A percentile compares a stretch with the other conserved stretches of the same genome.
Conservation (phyloP, 2,329 filamentous ascomycete species). For the Aspergillus carbonarius region DNA sequence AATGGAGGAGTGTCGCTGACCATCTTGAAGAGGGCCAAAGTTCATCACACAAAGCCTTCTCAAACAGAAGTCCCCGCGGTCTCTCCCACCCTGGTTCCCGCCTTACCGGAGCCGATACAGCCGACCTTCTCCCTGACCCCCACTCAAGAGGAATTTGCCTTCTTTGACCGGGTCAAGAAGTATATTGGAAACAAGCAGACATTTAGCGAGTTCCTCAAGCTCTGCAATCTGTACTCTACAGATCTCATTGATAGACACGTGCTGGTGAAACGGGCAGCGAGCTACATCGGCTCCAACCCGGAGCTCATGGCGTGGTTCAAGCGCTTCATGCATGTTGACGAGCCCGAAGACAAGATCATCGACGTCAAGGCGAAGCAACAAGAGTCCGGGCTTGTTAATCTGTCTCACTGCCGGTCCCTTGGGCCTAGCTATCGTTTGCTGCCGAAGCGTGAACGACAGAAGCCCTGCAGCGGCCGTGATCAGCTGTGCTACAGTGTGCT, state of each 20-base stretch:
- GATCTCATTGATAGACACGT: conserved; percentile 86
- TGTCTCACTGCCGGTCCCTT: conserved; percentile 93
- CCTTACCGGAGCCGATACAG: conserved; percentile 81
- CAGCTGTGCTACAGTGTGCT: conserved; percentile 90
- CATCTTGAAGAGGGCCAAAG: conserved; percentile 66
- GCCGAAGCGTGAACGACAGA: conserved; percentile 85
- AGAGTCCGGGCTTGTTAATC: conserved; percentile 75
- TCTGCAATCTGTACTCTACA: conserved; percentile 92
- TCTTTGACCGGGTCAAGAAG: conserved; percentile 97
- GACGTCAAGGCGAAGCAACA: conserved; percentile 70
- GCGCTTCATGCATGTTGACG: conserved; percentile 71
- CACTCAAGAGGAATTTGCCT: conserved; percentile 79
- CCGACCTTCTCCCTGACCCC: conserved; percentile 72
- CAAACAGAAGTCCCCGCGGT: conserved; percentile 61
- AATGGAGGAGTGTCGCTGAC: conserved; percentile 15
- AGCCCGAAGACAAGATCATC: conserved; percentile 72
- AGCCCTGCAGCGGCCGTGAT: conserved; percentile 89
- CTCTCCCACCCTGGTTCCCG: conserved; percentile 84
- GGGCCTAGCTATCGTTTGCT: conserved; percentile 93
- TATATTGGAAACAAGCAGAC: conserved; percentile 87
- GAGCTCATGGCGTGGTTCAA: conserved; percentile 91
- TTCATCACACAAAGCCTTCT: conserved; percentile 65
- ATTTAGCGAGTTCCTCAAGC: conserved; percentile 94
- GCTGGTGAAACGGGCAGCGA: conserved; percentile 75
- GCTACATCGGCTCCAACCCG: conserved; percentile 82